Base-by-base conservation (phyloP, 2,329 filamentous ascomycete genomes). In the Fusarium hostae region DNA sequence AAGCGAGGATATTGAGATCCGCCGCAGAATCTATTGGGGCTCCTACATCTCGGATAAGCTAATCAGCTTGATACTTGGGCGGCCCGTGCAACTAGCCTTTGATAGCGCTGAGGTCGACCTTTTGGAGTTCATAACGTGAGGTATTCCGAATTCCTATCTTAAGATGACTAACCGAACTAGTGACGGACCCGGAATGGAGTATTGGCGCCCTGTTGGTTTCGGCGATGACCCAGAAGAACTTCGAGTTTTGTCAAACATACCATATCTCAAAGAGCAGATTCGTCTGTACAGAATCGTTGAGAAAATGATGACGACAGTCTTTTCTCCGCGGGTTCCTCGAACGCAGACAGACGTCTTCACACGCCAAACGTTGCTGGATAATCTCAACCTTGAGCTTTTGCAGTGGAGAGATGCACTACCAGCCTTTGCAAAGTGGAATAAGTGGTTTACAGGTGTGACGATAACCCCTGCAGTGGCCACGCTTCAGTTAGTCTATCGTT, bases 241-340 rank as follows among this genome's bases (percentile, higher is more conserved):
- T 12, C 52, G 40, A 7, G 34, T 32, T 5, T 9, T 44, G 18
- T 59, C 59, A n/a, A 59, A 59, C 1, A 62, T 62, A 32, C 59
- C 59, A 9, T 62, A 47, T 26, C 59, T 59, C 3, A 59, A 62
- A 41, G 52, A 62, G 10, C 52, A 59, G 6, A 62, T 62, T n/a
- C 59, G 59, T 2, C 39, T 62, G 3, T 59, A 59, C 15, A 41
- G 18, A 41, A 48, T 59, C 15, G 52, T 62, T 0, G 59, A 62
- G 41, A 59, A 62, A 15, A 62, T 62, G 59, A 62, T 40, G 59
- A 28, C 41, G 9, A 48, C 40, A 5, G n/a, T 59, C 2, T 62
- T 62, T 28, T 62, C 52, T 59, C 52, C 59, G 5, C 9, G 41
- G n/a, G 59, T 18, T 2, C 51, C 52, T 15, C 28, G 41, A 34